These are phyloP conservation scores for Scenedesmus sp. DNA, from an alignment of 163 green algal genomes.

Conservation along the genomic window DNA sequence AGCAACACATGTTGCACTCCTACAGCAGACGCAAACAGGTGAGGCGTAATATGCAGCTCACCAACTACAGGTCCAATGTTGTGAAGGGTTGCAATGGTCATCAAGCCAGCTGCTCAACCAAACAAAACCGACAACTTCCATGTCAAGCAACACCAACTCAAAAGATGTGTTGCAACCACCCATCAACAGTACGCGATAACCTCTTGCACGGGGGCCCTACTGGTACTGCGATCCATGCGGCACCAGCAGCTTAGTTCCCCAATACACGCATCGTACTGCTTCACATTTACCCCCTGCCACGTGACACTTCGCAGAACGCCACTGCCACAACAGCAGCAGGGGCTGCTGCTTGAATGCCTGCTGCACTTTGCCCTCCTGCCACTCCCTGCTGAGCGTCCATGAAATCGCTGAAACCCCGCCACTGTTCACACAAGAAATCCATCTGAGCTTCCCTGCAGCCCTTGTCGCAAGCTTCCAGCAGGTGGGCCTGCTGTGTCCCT, in stretches of 20 bases:
- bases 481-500: not conserved
- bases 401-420: not conserved
- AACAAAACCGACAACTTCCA: too few species aligned
- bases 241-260: not conserved
- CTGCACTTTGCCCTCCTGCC: not conserved
- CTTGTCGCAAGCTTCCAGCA: too few species aligned
- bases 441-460: too few species aligned
- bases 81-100: too few species aligned
- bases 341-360: not conserved
- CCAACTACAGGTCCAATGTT: too few species aligned
- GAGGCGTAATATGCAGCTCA: too few species aligned
- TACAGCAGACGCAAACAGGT: too few species aligned
- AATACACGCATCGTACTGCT: not conserved
- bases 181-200: not conserved
- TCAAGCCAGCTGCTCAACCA: too few species aligned
- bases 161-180: not conserved
- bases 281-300: not conserved
- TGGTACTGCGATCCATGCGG: not conserved
- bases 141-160: too few species aligned
- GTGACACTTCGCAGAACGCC: not conserved
- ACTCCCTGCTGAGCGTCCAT: not conserved
- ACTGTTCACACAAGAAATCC: not conserved
- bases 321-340: not conserved
- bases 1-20: too few species aligned
- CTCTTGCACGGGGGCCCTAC: not conserved